Base-by-base conservation (phyloP, 805 yeast species). In the Pichia insulana region DNA sequence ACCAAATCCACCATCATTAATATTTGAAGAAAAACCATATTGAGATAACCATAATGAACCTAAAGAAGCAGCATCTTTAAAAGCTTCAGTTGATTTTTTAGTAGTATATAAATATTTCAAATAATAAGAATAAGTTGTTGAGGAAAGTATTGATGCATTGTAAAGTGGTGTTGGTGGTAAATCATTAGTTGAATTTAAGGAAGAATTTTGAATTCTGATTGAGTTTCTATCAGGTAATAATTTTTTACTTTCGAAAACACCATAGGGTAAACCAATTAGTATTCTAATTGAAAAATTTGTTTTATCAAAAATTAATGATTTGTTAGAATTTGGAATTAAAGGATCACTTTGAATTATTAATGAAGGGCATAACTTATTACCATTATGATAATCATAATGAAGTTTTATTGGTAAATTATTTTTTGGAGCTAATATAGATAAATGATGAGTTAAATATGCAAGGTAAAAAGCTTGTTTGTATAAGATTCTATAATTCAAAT, bases 11-110 rank as follows among this genome's bases (percentile, higher is more conserved):
- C 76, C 76, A 34, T 73, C 68, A 15, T 74, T 68, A 27, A 81
- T 57, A 13, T 73, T 62, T 0, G 94, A 77, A 10, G 75, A 70
- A 45, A 87, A 76, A 0, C 95, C 95, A 50, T 95, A 73, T 63
- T 92, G 97, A 39, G 76, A 72, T 34, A 92, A 70, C 98, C 98
- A 92, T 42, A 92, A 65, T 48, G 89, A 73, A 3, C 96, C 96
- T 40, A 92, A 69, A 7, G 80, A 74, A 49, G 88, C 78, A 2
- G 98, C 97, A 52, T 89, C 95, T 49, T 76, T 76, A 62, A 87
- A 92, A 12, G 86, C 78, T 41, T 83, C 89, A 3, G 95, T 75
- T 5, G 80, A 65, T 58, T 83, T 83, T 52, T 83, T 80, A 16
- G 83, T 71, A 33, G 84, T 78, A 61, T 87, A 85, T 30, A 92